Base-by-base conservation (phyloP, 2,329 filamentous ascomycete species). In the Pyrenophora seminiperda region DNA sequence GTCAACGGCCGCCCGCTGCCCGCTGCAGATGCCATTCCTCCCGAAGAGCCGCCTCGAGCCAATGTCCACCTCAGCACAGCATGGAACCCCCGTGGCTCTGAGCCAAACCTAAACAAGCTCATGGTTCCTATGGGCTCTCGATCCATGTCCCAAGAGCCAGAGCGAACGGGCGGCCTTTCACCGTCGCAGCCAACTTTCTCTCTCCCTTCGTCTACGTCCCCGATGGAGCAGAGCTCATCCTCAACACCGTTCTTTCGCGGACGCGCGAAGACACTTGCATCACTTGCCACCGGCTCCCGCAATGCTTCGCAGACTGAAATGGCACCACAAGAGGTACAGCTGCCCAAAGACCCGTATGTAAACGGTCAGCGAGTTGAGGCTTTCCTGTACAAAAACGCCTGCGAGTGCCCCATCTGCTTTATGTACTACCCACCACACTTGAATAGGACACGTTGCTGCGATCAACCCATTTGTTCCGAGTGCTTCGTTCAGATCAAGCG, bases 401-500 rank as follows among this genome's bases (percentile, higher is more conserved):
- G 79, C 5, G 94, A 99, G 70, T 99, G 94, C 65, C 93, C 94
- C 4, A 96, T 99, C 55, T 99, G 94, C 77, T 96, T 97, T 71
- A 79, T 97, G 44, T 95, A 91, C 63, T 99, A 97, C 61, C 94
- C 94, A 0, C 91, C 91, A 3, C 95, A 95, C 68, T 81, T 99
- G 22, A 99, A 99, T 75, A 88, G 87, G 59, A 99, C 94, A 0
- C 82, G 94, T 59, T 99, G 94, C 71, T 99, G 94, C 73, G 91
- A 96, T 64, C 94, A 99, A 71, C 82, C 89, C 5, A 97, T 99
- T 56, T 99, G 94, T 75, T 97, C 92, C 33, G 94, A 99, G 76
- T 99, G 94, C 73, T 99, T 99, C 66, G 94, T 99, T 3, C 94
- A 99, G 73, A 99, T 99, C 71, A 97, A 97, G 72, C 85, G 94